Evolutionary conservation across 169 alveolate species (phyloP).

Genomic region (Plasmodium gonderi): DNA sequence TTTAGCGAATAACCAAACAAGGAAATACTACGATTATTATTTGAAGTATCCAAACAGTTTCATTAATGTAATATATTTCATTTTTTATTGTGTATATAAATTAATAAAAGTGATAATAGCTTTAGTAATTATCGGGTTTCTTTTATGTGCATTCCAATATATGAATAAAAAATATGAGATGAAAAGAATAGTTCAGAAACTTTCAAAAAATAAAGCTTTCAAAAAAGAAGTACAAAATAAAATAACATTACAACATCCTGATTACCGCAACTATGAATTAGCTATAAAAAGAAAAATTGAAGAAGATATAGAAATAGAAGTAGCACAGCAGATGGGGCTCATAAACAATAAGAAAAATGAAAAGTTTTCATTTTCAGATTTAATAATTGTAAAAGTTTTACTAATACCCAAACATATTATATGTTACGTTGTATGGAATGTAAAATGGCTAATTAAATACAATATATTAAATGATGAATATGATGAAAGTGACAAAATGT

Average conservation of each 20-base stretch:
- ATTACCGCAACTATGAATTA: constrained; percentile 17
- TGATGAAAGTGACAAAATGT: constrained; percentile 44
- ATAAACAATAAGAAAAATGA: background rate
- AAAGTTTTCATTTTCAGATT: background rate
- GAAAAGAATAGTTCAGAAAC: background rate
- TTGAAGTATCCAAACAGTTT: constrained; percentile 54
- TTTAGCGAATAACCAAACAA: constrained; percentile 27
- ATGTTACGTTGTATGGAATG: constrained; percentile 16
- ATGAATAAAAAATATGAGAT: constrained; percentile 23
- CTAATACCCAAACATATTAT: constrained; percentile 16
- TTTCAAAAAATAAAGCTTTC: constrained; percentile 36
- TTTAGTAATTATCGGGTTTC: background rate
- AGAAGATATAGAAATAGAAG: constrained; percentile 36
- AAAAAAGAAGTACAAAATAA: constrained; percentile 39
- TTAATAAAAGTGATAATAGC: constrained; percentile 25
- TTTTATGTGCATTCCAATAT: constrained; percentile 31
- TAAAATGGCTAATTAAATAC: constrained; percentile 59
- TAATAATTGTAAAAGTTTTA: constrained; percentile 13
- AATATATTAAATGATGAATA: constrained; percentile 50
- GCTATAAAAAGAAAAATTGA: constrained; percentile 26
- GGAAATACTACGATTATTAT: constrained; percentile 59
- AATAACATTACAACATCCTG: constrained; percentile 10
- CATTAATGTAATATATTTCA: constrained; percentile 27
- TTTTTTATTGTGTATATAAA: constrained; percentile 18
- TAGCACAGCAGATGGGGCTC: constrained; percentile 22